Evolutionary conservation across 257 asterid species (phyloP).

Genomic region (Nicotiana obtusifolia): DNA sequence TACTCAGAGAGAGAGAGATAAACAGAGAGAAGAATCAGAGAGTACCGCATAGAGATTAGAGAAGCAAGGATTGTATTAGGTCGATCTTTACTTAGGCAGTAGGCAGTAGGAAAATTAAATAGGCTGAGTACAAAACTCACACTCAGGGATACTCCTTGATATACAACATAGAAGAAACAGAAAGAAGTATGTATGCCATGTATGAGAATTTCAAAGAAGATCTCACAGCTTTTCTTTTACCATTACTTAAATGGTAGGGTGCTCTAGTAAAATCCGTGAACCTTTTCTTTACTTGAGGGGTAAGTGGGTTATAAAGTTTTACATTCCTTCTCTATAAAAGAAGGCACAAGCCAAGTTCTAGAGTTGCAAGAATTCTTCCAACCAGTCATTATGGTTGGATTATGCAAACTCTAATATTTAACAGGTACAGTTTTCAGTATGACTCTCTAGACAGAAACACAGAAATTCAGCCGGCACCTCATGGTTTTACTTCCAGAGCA

Average conservation of each 20-base stretch:
- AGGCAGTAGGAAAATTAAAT: not conserved
- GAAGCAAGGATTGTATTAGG: not conserved
- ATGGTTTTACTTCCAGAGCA: constrained; percentile 2
- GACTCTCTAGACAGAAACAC: not conserved
- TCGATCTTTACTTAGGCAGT: not conserved
- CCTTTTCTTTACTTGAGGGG: not conserved
- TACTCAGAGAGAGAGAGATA: not conserved
- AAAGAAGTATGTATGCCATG: not conserved
- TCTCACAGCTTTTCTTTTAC: not conserved
- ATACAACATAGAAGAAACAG: not conserved
- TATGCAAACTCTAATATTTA: not conserved
- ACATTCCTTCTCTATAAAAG: not conserved
- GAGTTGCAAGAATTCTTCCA: not conserved
- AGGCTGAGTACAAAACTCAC: not conserved
- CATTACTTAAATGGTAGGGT: not conserved
- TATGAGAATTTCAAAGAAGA: not conserved
- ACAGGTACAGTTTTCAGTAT: not conserved
- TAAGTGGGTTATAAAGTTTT: not conserved
- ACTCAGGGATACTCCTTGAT: not conserved
- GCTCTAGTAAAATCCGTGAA: not conserved
- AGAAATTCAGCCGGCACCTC: not conserved
- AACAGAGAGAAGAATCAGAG: constrained; percentile 3
- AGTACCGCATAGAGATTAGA: not conserved
- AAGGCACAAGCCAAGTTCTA: not conserved
- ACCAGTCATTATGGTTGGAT: not conserved